A percentile compares a stretch with the other conserved stretches of the same genome.
These are phyloP conservation scores for Mentha longifolia DNA, from an alignment of 257 asterid species.

Conservation along the genomic window DNA sequence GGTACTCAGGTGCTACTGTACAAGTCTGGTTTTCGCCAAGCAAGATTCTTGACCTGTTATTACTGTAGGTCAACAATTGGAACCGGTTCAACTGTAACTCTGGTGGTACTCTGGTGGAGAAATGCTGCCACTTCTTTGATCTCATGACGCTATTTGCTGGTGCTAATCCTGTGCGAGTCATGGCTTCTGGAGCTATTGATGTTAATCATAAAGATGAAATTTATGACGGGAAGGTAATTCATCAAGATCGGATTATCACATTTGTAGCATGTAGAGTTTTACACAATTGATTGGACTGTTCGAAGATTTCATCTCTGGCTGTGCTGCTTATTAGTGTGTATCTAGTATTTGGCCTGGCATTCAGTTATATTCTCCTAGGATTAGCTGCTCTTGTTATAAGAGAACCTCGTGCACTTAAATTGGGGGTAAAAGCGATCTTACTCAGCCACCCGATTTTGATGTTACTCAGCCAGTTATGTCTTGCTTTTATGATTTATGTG, in stretches of 20 bases:
- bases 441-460: too few species aligned
- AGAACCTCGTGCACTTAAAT: too few species aligned
- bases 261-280: not conserved
- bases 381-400: not conserved
- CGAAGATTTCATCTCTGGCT: not conserved
- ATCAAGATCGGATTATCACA: not conserved
- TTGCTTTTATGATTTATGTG: too few species aligned
- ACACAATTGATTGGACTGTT: not conserved
- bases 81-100: slow-evolving; percentile 88
- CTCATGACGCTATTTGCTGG: slow-evolving; percentile 91
- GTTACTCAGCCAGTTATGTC: too few species aligned
- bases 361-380: too few species aligned
- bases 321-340: too few species aligned
- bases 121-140: slow-evolving; percentile 98
- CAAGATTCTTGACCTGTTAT: slow-evolving; percentile 29
- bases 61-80: slow-evolving; percentile 86
- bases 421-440: too few species aligned
- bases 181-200: slow-evolving; percentile 97
- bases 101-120: slow-evolving; percentile 97
- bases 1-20: slow-evolving; percentile 46
- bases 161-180: slow-evolving; percentile 76
- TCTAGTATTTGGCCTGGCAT: too few species aligned
- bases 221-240: slow-evolving; percentile 75
- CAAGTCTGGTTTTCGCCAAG: slow-evolving; percentile 17
- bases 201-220: slow-evolving; percentile 88